These are phyloP conservation scores for Porpolomopsis calyptriformis DNA, from an alignment of 768 basidiomycete species.

Conservation along the genomic window DNA sequence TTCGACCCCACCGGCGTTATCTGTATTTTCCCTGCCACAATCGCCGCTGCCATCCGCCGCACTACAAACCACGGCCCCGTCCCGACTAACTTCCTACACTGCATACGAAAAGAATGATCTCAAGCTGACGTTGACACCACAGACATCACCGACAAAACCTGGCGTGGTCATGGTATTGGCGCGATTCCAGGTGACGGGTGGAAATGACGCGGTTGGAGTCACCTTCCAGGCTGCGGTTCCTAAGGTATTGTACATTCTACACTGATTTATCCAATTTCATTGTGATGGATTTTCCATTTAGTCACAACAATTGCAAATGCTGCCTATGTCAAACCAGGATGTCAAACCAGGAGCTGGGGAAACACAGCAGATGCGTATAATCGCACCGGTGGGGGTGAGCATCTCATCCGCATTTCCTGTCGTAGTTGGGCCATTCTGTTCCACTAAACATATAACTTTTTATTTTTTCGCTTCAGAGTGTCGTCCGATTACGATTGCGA, in stretches of 20 bases:
- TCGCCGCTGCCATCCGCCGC: constrained; percentile 22
- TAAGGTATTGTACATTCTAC: constrained; percentile 42
- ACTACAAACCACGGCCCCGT: constrained; percentile 28
- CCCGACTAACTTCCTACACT: constrained; percentile 60
- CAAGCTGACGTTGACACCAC: constrained; percentile 82
- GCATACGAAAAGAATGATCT: constrained; percentile 91
- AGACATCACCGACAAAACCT: constrained; percentile 69
- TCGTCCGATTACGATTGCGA: constrained; percentile 74
- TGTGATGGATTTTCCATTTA: constrained; percentile 22
- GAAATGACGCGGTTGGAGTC: constrained; percentile 44
- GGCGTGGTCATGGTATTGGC: constrained; percentile 87
- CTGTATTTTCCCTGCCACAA: constrained; percentile 29
- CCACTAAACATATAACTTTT: too few relatives aligned
- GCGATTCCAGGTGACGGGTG: constrained; percentile 64
- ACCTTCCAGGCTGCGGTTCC: constrained; percentile 98
- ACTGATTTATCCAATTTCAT: not conserved
- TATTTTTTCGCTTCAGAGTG: constrained; percentile 41
- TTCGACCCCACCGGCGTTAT: constrained; percentile 15
- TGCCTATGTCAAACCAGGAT: constrained; percentile 85
- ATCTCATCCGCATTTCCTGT: constrained; percentile 24
- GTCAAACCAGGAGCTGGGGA: constrained; percentile 71
- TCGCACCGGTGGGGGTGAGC: constrained; percentile 74
- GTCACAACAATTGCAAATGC: constrained; percentile 97
- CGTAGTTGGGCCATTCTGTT: constrained; percentile 7
- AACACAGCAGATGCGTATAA: constrained; percentile 91